These are phyloP conservation scores for Termitomyces sp. DNA, from an alignment of 768 basidiomycete species.

Conservation along the genomic window DNA sequence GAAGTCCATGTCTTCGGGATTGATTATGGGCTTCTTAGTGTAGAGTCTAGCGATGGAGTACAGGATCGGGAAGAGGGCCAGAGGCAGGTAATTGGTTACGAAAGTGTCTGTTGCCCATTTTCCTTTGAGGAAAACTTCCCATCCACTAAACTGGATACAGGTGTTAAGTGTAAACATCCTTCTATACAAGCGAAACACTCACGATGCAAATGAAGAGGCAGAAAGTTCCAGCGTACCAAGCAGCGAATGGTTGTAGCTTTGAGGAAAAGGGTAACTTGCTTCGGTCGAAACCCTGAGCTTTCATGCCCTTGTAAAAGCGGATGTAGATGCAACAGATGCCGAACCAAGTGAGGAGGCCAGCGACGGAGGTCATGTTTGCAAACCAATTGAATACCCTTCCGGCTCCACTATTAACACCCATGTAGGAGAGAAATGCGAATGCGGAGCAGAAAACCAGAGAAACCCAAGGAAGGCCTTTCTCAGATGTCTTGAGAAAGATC, in stretches of 20 bases:
- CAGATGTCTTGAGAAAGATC: constrained; percentile 68
- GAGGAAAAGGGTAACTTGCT: constrained; percentile 66
- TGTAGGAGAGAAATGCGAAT: constrained; percentile 76
- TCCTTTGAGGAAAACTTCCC: constrained; percentile 37
- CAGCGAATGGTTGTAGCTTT: constrained; percentile 68
- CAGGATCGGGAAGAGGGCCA: constrained; percentile 70
- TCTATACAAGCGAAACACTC: constrained; percentile 21
- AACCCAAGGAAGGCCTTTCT: constrained; percentile 72
- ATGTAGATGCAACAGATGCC: constrained; percentile 74
- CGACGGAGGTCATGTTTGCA: constrained; percentile 66
- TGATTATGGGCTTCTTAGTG: constrained; percentile 43
- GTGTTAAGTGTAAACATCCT: not conserved
- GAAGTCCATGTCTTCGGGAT: constrained; percentile 81
- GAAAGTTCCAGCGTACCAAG: constrained; percentile 48
- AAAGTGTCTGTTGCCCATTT: constrained; percentile 58
- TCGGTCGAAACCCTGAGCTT: constrained; percentile 76
- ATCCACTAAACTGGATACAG: constrained; percentile 37
- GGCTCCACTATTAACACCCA: constrained; percentile 66
- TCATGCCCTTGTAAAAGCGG: constrained; percentile 83
- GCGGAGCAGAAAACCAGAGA: constrained; percentile 65
- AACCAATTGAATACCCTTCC: constrained; percentile 81
- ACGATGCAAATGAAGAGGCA: constrained; percentile 60
- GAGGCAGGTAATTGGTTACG: constrained; percentile 79
- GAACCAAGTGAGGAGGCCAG: constrained; percentile 79
- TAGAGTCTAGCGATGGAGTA: constrained; percentile 59